phyloP scores from a whole-genome alignment of 495 filamentous ascomycete genomes.

The Penicillium chermesinum region DNA sequence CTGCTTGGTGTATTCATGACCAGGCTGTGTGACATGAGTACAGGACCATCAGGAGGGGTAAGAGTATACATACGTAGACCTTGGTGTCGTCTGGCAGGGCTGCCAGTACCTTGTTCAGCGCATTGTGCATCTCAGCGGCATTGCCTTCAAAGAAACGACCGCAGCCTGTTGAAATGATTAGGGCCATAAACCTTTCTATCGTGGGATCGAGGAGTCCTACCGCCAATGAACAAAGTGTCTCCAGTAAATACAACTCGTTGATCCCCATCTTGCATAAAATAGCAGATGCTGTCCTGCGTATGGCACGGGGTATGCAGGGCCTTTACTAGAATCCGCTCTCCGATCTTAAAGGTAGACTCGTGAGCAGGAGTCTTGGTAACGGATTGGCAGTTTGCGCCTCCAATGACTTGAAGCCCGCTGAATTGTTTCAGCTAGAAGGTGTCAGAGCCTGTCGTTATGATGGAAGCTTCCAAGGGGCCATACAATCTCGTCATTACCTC shows the following conservation, averaged over 20 bases:
- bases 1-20: conserved; percentile 94
- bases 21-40: conserved; percentile 52
- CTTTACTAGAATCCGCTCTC: conserved; percentile 73
- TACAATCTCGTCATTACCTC: conserved; percentile 81
- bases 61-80: conserved; percentile 66
- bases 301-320: conserved; percentile 96
- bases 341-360: conserved; percentile 75
- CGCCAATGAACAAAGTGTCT: conserved; percentile 92
- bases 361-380: conserved; percentile 72
- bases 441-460: conserved; percentile 3
- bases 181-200: neutral
- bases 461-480: too few relatives aligned
- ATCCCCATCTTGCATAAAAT: conserved; percentile 71
- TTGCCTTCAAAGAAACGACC: conserved; percentile 97
- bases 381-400: conserved; percentile 77
- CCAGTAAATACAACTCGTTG: conserved; percentile 89
- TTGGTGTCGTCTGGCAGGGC: conserved; percentile 84
- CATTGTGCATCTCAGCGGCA: conserved; percentile 84
- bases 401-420: conserved; percentile 65
- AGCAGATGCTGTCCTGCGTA: conserved; percentile 98
- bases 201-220: conserved; percentile 35
- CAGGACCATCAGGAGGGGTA: neutral
- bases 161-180: conserved; percentile 55
- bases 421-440: conserved; percentile 60
- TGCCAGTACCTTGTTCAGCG: conserved; percentile 79